Conservation (phyloP, 371 early-diverging fungal genomes). For the Saksenaea vasiformis region DNA sequence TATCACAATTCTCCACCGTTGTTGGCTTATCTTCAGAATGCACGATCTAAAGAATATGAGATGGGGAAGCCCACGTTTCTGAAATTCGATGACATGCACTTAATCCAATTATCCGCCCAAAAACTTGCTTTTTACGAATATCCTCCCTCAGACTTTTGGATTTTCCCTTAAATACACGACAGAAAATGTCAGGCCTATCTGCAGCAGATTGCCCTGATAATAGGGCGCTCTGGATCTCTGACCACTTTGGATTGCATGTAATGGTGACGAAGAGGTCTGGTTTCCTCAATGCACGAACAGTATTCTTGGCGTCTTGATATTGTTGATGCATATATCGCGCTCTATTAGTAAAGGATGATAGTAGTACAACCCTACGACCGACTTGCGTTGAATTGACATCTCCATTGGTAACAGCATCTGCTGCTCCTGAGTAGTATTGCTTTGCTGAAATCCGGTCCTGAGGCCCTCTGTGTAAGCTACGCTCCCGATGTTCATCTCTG, state of each 20-base stretch:
- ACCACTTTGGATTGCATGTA: too few species aligned
- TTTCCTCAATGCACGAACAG: constrained; percentile 9
- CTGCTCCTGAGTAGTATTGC: too few species aligned
- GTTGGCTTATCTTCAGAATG: constrained; percentile 11
- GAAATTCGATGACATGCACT: too few species aligned
- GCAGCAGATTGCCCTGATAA: constrained; percentile 13
- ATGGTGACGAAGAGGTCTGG: constrained; percentile 12
- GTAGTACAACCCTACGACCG: constrained; percentile 6
- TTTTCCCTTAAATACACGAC: constrained; percentile 26
- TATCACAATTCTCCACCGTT: constrained; percentile 25
- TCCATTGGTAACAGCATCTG: constrained; percentile 1
- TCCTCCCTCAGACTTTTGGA: constrained; percentile 21
- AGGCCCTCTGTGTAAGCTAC: too few species aligned
- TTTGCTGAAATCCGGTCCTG: too few species aligned
- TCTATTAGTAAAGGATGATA: constrained; percentile 14
- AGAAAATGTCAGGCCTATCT: constrained; percentile 25
- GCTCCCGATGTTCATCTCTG: neutral
- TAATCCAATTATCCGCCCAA: constrained; percentile 20
- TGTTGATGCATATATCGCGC: too few species aligned
- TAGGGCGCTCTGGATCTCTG: constrained; percentile 23
- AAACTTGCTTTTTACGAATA: constrained; percentile 18
- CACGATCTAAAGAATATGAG: constrained; percentile 33
- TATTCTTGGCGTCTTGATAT: constrained; percentile 18
- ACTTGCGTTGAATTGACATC: neutral
- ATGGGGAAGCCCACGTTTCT: constrained; percentile 33